A percentile compares a stretch with the other conserved stretches of the same genome.
Evolutionary conservation across 2,329 filamentous ascomycete genomes (phyloP).

Genomic region (Bipolaris zeicola): DNA sequence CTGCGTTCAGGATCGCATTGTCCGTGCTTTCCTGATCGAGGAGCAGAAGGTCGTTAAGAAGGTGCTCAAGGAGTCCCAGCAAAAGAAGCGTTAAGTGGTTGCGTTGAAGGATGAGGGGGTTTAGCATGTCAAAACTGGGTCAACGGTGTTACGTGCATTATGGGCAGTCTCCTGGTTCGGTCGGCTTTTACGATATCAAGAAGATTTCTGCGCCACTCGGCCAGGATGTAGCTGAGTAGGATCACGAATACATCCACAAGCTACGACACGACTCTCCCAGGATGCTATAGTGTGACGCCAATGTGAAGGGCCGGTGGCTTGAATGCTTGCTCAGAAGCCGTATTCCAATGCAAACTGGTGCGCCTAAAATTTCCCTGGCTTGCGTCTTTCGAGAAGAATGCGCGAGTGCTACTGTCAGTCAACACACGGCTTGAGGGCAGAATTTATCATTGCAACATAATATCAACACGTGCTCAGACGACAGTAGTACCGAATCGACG

Average conservation of each 20-base stretch:
- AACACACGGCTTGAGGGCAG: not conserved
- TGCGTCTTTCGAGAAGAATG: not conserved
- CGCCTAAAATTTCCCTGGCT: not conserved
- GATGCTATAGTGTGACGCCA: constrained; percentile 9
- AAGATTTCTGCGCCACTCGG: constrained; percentile 45
- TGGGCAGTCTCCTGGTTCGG: constrained; percentile 48
- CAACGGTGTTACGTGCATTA: constrained; percentile 52
- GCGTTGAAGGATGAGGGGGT: constrained; percentile 32
- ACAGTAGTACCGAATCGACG: not conserved
- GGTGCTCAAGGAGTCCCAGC: constrained; percentile 97
- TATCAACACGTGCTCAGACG: not conserved
- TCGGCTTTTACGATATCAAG: constrained; percentile 47
- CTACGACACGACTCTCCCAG: constrained; percentile 20
- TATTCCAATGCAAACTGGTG: constrained; percentile 2
- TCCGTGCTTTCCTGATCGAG: constrained; percentile 98
- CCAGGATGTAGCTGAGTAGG: constrained; percentile 45
- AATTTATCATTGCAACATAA: not conserved
- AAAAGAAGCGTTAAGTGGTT: constrained; percentile 64
- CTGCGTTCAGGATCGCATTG: constrained; percentile 97
- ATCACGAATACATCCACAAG: constrained; percentile 43
- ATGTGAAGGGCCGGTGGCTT: constrained; percentile 1
- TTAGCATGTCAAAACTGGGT: constrained; percentile 46
- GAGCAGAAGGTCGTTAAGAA: constrained; percentile 99
- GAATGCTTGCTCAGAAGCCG: not conserved
- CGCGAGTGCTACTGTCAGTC: not conserved